phyloP scores from a whole-genome alignment of 148 eudicot species.

The Arctostaphylos glauca region DNA sequence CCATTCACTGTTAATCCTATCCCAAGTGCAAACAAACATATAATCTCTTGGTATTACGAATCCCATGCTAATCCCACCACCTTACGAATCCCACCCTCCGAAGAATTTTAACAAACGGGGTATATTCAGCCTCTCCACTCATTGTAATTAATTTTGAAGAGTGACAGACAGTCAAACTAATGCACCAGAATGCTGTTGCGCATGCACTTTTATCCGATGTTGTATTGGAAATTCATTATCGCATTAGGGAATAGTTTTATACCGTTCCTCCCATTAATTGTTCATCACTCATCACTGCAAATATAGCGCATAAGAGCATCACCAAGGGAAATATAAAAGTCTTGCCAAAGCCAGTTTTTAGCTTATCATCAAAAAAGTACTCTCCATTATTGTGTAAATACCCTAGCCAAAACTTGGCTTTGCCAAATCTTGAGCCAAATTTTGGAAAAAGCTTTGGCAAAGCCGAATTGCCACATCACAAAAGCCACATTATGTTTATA shows the following conservation, averaged over 20 bases:
- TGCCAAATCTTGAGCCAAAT: neutral
- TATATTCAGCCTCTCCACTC: neutral
- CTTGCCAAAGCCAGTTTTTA: neutral
- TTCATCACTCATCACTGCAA: neutral
- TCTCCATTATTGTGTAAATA: neutral
- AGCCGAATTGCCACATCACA: neutral
- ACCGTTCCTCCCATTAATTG: neutral
- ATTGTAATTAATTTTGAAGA: neutral
- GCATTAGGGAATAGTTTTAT: neutral
- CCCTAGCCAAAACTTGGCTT: neutral
- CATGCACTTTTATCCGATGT: neutral
- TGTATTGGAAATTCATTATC: neutral
- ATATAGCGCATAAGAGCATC: neutral
- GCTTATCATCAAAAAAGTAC: neutral
- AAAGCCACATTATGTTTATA: neutral
- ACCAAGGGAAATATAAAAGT: neutral
- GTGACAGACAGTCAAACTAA: neutral
- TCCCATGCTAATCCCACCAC: too few relatives aligned
- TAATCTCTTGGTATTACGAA: too few relatives aligned
- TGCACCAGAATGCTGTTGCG: neutral
- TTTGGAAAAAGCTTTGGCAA: neutral
- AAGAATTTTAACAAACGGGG: too few relatives aligned
- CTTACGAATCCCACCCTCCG: too few relatives aligned
- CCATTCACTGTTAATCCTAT: too few relatives aligned
- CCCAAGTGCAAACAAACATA: too few relatives aligned